Base-by-base conservation (phyloP, 2,329 filamentous ascomycete genomes). In the Phaeosphaeria sp. region DNA sequence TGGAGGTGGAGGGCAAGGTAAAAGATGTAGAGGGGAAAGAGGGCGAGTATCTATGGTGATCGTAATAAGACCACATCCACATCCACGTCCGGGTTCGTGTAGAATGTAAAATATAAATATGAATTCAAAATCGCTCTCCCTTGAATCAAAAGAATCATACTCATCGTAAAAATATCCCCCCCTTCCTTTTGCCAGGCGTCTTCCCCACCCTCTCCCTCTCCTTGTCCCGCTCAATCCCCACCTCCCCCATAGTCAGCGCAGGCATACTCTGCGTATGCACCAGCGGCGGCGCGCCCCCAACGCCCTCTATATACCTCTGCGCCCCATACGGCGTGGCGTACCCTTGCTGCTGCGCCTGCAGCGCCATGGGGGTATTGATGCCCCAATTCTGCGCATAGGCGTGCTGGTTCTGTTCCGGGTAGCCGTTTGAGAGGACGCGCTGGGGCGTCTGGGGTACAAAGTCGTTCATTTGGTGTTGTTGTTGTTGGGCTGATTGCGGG, bases 381-480 rank as follows among this genome's bases (percentile, higher is more conserved):
- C 30, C 70, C 36, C 58, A 64, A 21, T 62, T 60, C 27, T 66
- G 67, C 36, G 62, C 53, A 22, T 64, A 62, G 10, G 59, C 48
- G 15, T 67, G 64, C 17, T 59, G 55, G n/a, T 61, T 60, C 6
- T 67, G 62, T 5, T 70, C 69, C 22, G 61, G 53, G 39, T 64
- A 73, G 17, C 56, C 55, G 33, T 61, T 66, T 17, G 63, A 66
- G 10, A 64, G 59, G 9, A 66, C 55, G 46, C 72, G 66, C 49
- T 76, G 75, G 0, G 73, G 75, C 0, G 74, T 77, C 42, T 72
- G 71, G 1, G 69, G 73, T 56, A 50, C 56, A 57, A 54, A 71
- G 60, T 53, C 72, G 60, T 36, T 36, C 25, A 27, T 27, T 9
- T 27, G 25, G 5, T 27, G 25, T 56, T 66, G 33, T 41, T 70